Base-by-base conservation (phyloP, 139 green algal species). In the Bryopsis sp. region DNA sequence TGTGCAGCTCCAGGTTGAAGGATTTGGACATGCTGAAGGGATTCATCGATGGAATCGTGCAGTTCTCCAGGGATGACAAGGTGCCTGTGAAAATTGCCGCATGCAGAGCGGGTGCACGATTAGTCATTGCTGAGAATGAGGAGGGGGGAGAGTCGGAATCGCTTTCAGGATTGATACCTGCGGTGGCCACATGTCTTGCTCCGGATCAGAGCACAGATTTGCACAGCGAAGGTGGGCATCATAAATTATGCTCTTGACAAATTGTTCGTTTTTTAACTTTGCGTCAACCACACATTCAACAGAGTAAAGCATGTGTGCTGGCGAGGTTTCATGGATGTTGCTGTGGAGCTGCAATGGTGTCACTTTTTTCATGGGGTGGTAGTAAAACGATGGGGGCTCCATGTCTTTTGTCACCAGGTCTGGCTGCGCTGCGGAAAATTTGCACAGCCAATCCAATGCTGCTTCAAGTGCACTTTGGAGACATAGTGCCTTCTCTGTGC, bases 51-150 rank as follows among this genome's bases (percentile, higher is more conserved):
- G 48, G 28, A 70, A 29, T 74, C 34, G 24, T 70, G 0, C 50
- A 54, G 29, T 67, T 81, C 7, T 54, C 69, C 4, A 72, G 78
- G 15, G 78, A 89, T 58, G 72, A 79, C 32, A 64, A 74, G n/a
- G 58, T 73, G 8, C 70, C 70, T 29, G 75, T 89, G 19, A 81
- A 80, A 67, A 58, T 85, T 38, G 78, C 86, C n/a, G 84, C 81
- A 15, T 82, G 73, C 8, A 65, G 78, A 3, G 76, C 73, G 11
- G 76, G 78, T 4, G 72, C 66, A 24, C 76, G 82, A 22, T 69
- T 88, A 36, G 60, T 68, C 39, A 39, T 39, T 54, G 62, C 65
- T 33, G 38, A 74, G 35, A 46, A 58, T 39, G 2, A 47, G 36
- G 24, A 58, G 35, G 47, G 22, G 19, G n/a, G 26, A 36, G 24